phyloP scores from a whole-genome alignment of 2,329 filamentous ascomycete genomes.

The Penicillium sp. region DNA sequence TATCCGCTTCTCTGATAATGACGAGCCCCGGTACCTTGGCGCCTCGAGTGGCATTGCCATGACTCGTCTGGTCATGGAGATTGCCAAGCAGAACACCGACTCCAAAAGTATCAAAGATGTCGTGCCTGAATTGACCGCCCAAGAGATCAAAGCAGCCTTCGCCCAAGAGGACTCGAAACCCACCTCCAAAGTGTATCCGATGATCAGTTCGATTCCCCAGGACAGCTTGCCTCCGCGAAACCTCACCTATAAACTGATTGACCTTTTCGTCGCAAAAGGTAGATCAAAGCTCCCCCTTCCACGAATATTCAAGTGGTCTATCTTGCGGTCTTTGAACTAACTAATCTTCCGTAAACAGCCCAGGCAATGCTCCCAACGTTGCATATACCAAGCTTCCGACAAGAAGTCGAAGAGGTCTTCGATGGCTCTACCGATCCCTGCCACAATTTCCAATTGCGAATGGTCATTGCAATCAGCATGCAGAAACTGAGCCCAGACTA shows the following conservation, averaged over 20 bases:
- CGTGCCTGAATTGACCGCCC: slow-evolving; percentile 71
- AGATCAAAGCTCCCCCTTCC: slow-evolving; percentile 28
- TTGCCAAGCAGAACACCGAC: slow-evolving; percentile 91
- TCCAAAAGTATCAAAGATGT: slow-evolving; percentile 90
- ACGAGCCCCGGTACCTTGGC: slow-evolving; percentile 88
- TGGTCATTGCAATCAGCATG: slow-evolving; percentile 92
- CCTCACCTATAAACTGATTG: slow-evolving; percentile 75
- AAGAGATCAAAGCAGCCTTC: slow-evolving; percentile 69
- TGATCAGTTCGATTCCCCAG: slow-evolving; percentile 83
- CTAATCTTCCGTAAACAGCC: slow-evolving; percentile 52
- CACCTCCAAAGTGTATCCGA: slow-evolving; percentile 80
- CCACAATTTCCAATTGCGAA: slow-evolving; percentile 82
- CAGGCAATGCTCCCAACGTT: slow-evolving; percentile 86
- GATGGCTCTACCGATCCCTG: slow-evolving; percentile 73
- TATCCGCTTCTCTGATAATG: slow-evolving; percentile 79
- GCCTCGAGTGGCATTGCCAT: slow-evolving; percentile 96
- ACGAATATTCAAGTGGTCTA: neutral
- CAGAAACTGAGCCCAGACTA: slow-evolving; percentile 89
- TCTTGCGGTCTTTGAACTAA: slow-evolving; percentile 17
- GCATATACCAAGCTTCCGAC: slow-evolving; percentile 76
- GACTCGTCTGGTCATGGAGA: slow-evolving; percentile 91
- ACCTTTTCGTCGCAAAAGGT: slow-evolving; percentile 86
- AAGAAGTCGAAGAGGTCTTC: slow-evolving; percentile 80
- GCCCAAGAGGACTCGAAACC: slow-evolving; percentile 65
- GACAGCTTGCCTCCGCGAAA: slow-evolving; percentile 70